These are phyloP conservation scores for Mortierella claussenii DNA, from an alignment of 192 early-diverging fungal species.

Conservation along the genomic window DNA sequence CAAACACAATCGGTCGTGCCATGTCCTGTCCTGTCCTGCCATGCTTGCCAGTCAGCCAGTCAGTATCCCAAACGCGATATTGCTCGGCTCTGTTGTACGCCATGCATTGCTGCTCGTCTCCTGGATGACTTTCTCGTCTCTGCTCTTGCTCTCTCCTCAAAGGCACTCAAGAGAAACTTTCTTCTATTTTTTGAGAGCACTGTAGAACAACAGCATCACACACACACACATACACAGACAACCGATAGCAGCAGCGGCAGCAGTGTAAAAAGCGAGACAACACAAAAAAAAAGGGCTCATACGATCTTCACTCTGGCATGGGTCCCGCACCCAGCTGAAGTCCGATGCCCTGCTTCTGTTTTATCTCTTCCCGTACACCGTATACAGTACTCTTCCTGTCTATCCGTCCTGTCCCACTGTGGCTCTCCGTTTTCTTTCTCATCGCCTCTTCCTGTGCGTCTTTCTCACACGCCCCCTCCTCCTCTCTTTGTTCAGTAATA, in stretches of 20 bases:
- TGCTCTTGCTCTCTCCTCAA: not conserved
- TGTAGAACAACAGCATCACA: conserved; percentile 16
- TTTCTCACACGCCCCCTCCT: not conserved
- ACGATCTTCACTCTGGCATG: conserved; percentile 16
- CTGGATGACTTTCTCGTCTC: not conserved
- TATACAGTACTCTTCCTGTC: too few species aligned
- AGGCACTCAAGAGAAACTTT: conserved; percentile 1
- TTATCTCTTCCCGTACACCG: not conserved
- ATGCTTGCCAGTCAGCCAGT: too few species aligned
- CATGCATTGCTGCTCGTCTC: too few species aligned
- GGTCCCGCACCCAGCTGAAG: conserved; percentile 22
- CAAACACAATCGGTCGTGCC: too few species aligned
- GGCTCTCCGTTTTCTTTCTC: conserved; percentile 2
- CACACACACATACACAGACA: too few species aligned
- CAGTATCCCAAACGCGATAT: too few species aligned
- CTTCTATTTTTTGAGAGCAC: conserved; percentile 4
- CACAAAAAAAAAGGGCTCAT: conserved; percentile 16
- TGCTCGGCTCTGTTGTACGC: too few species aligned
- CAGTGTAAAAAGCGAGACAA: not conserved
- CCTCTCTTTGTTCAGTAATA: not conserved
- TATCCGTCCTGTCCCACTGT: not conserved
- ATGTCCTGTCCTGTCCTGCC: too few species aligned
- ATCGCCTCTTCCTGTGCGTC: not conserved
- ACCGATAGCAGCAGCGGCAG: too few species aligned
- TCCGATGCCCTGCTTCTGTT: not conserved